Evolutionary conservation across 352 stramenopile genomes (phyloP), one percentile per base, ranked within the genome.

Genomic region (Phytopythium mirpurense): DNA sequence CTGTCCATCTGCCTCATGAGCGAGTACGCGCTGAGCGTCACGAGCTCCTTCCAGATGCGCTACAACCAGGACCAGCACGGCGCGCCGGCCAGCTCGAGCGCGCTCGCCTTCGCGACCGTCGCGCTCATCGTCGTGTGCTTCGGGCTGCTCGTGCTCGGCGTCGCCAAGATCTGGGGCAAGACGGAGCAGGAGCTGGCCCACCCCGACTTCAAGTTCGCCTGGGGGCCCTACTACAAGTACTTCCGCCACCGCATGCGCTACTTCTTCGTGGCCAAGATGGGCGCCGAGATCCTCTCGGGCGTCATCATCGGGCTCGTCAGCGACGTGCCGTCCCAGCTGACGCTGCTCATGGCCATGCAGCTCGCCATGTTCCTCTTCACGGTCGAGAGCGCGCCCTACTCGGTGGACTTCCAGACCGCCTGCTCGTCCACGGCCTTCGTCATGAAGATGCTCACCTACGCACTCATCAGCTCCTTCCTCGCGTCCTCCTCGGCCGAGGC

Each of bases 381-480:
- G 0, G 59, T 87, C 14, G 76, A 90, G 56, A 78, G 63, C 38
- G 55, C 57, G 9, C 79, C 79, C 40, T 90, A 88, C 60, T 76
- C 76, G 19, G 78, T 88, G 67, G 66, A 82, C 12, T 90, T 90
- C 65, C 79, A 90, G 62, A 86, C 68, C 8, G 64, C 80, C 21
- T 86, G 76, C 61, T 79, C 79, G 26, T 75, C 76, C 16, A 78
- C 70, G 7, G 79, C 79, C 16, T 90, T 88, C 54, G 53, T 90
- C n/a, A 85, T 90, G 72, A 90, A 90, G 60, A 90, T 90, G 72
- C 60, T 88, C 51, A 90, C 79, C 37, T 90, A 90, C 57, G 79
- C 76, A 37, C 72, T 90, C n/a, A 87, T 90, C 62, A 86, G 72
- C 32, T 81, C 70, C 34, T 90, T 90, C 47, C 59, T 90, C n/a